A percentile compares a stretch with the other conserved stretches of the same genome.
phyloP scores from a whole-genome alignment of 805 yeast genomes.

The Candida jianshihensis region DNA sequence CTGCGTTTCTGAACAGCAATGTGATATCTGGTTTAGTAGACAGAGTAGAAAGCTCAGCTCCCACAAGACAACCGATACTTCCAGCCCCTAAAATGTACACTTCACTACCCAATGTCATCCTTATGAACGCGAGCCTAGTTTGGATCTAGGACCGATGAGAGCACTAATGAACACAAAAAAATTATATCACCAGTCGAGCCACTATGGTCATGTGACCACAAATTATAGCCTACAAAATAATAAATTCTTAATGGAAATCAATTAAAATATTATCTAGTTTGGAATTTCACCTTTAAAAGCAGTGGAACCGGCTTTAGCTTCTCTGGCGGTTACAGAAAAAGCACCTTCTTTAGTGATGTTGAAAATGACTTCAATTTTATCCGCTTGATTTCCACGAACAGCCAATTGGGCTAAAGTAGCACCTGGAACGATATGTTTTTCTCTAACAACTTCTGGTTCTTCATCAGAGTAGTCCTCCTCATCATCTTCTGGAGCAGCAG shows the following conservation, averaged over 20 bases:
- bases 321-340: constrained; percentile 55
- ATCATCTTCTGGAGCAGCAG: constrained; percentile 44
- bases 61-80: constrained; percentile 23
- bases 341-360: constrained; percentile 55
- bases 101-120: not conserved
- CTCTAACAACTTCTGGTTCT: constrained; percentile 83
- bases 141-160: too few species aligned
- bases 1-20: constrained; percentile 16
- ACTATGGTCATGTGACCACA: too few species aligned
- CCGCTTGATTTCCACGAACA: constrained; percentile 60
- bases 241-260: not conserved
- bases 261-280: not conserved
- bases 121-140: too few species aligned
- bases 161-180: too few species aligned
- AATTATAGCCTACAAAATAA: too few species aligned
- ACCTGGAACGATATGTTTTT: constrained; percentile 67
- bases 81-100: constrained; percentile 22
- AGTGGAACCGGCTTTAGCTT: constrained; percentile 50
- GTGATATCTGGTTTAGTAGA: constrained; percentile 12
- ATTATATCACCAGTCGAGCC: too few species aligned
- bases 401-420: constrained; percentile 72
- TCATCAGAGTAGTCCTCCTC: constrained; percentile 60
- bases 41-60: constrained; percentile 17
- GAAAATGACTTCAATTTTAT: constrained; percentile 55
- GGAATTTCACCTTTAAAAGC: constrained; percentile 47